These are phyloP conservation scores for Hypoxylon rubiginosum DNA, from an alignment of 2,329 filamentous ascomycete genomes.

Conservation along the genomic window DNA sequence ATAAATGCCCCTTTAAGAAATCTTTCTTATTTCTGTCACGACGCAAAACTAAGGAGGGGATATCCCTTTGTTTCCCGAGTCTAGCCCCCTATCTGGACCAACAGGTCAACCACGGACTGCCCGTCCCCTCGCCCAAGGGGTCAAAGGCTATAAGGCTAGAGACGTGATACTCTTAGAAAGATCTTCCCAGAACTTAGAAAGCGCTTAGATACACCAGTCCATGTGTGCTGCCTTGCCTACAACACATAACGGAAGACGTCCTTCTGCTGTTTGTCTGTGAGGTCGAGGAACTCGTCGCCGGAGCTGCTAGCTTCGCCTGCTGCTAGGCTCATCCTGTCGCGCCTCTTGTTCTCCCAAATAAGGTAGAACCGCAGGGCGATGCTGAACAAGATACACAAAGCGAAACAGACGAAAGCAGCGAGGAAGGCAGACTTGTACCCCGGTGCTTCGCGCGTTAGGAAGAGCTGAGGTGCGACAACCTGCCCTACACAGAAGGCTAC, in stretches of 20 bases:
- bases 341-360: conserved; percentile 64
- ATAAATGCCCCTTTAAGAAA: too few relatives aligned
- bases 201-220: neutral
- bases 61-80: too few relatives aligned
- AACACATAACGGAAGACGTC: conserved; percentile 44
- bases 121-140: too few relatives aligned
- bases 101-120: too few relatives aligned
- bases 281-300: conserved; percentile 42
- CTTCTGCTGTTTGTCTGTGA: conserved; percentile 45
- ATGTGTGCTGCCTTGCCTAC: neutral
- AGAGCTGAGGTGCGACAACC: conserved; percentile 65
- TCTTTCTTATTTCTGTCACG: too few relatives aligned
- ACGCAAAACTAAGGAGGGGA: too few relatives aligned
- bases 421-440: conserved; percentile 72
- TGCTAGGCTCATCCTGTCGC: conserved; percentile 53
- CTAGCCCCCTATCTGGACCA: too few relatives aligned
- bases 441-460: conserved; percentile 68
- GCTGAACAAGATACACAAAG: conserved; percentile 62
- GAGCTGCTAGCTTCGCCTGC: conserved; percentile 21
- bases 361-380: conserved; percentile 65
- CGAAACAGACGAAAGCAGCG: conserved; percentile 72
- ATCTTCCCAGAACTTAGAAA: too few relatives aligned
- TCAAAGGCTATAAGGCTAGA: too few relatives aligned
- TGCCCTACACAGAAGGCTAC: conserved; percentile 40
- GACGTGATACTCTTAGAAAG: too few relatives aligned